Conservation (phyloP, 345 rosid species). For the Dipteronia dyeriana region DNA sequence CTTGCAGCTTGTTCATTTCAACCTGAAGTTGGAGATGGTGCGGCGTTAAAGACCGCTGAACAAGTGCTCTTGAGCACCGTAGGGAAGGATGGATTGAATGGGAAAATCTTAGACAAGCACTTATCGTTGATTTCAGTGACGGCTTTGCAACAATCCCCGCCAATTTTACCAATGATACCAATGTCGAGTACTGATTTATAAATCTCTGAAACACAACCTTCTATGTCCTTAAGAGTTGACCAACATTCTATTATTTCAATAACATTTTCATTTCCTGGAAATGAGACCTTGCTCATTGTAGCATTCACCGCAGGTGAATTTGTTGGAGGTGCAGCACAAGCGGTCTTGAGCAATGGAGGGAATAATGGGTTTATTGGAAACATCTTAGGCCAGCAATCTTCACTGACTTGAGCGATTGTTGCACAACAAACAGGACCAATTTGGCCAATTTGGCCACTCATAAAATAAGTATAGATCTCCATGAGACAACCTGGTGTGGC, state of each 20-base stretch:
- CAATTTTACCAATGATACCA: too few relatives aligned
- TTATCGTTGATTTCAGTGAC: not conserved
- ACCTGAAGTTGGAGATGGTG: not conserved
- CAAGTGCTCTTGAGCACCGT: not conserved
- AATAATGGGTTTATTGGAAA: not conserved
- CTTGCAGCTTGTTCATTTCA: not conserved
- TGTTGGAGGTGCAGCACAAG: not conserved
- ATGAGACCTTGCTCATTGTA: not conserved
- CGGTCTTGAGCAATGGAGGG: not conserved
- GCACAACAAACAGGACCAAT: conserved; percentile 6
- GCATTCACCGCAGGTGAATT: not conserved
- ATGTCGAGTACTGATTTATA: too few relatives aligned
- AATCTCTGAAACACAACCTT: too few relatives aligned
- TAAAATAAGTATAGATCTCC: not conserved
- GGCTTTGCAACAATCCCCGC: too few relatives aligned
- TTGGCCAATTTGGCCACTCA: not conserved
- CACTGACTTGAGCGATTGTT: not conserved
- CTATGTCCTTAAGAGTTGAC: not conserved
- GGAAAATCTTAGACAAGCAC: conserved; percentile 17
- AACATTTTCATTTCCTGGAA: not conserved
- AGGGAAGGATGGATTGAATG: not conserved
- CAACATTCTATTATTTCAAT: not conserved
- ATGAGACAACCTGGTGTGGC: too few relatives aligned
- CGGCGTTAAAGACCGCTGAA: not conserved
- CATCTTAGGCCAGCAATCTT: not conserved